Evolutionary conservation across 306 rosid genomes (phyloP).

Genomic region (Boehmeria nivea): DNA sequence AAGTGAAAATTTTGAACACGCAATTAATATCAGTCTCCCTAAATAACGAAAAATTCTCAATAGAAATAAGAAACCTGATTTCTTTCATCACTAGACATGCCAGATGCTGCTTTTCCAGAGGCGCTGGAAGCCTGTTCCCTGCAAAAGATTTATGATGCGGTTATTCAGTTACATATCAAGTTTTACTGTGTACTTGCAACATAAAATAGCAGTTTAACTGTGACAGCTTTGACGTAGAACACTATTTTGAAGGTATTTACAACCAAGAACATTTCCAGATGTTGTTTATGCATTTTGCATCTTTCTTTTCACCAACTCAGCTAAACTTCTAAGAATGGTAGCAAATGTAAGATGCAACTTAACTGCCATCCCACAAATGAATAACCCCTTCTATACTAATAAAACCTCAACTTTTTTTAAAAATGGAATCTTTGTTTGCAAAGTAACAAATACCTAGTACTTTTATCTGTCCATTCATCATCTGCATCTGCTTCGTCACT

Average conservation of each 20-base stretch:
- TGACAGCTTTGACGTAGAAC: neutral
- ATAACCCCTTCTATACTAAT: neutral
- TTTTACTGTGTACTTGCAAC: slow-evolving; percentile 1
- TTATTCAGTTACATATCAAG: slow-evolving; percentile 3
- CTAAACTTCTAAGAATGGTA: neutral
- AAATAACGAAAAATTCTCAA: neutral
- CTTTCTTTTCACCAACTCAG: neutral
- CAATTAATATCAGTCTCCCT: too few species aligned
- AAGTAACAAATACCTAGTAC: slow-evolving; percentile 92
- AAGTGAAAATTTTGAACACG: slow-evolving; percentile 6
- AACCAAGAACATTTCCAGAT: neutral
- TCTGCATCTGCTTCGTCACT: slow-evolving; percentile 97
- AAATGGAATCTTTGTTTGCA: too few species aligned
- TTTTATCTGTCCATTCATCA: slow-evolving; percentile 98
- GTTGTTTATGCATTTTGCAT: neutral
- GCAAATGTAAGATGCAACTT: too few species aligned
- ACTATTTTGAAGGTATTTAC: neutral
- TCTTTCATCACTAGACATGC: slow-evolving; percentile 96
- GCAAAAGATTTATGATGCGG: slow-evolving; percentile 19
- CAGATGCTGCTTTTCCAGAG: slow-evolving; percentile 94
- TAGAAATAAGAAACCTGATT: slow-evolving; percentile 57
- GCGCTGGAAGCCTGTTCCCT: slow-evolving; percentile 98
- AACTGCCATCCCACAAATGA: too few species aligned
- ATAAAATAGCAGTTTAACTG: slow-evolving; percentile 3
- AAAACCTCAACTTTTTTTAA: neutral